Evolutionary conservation across 2,329 filamentous ascomycete genomes (phyloP), one percentile per base, ranked within the genome.

Genomic region (Xylaria hypoxylon): DNA sequence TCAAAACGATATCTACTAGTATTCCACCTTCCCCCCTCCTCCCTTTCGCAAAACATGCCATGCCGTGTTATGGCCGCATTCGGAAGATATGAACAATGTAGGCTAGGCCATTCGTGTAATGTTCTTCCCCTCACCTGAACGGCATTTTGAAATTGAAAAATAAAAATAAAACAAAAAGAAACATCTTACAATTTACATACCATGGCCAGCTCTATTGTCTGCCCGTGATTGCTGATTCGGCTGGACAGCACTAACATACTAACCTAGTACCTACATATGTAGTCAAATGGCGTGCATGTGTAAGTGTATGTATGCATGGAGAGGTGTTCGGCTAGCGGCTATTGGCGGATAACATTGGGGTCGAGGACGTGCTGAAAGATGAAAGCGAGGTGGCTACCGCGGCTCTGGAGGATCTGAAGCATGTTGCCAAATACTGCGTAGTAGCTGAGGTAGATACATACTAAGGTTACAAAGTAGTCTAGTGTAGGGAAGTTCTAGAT

Each of bases 41-140:
- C 52, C 28, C 38, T 61, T 59, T 59, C 63, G 61, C 62, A 24
- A 64, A 65, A 55, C 57, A 69, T 70, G 63, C 60, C 42, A 67
- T 60, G 56, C 26, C 48, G 58, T 59, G 59, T 38, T 40, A 66
- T 51, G 59, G 47, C 59, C 31, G 59, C 50, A 31, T 42, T 62
- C 44, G 62, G 58, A 51, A 48, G 40, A 40, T 35, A 61, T 48
- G 26, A 28, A 11, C 40, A 35, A 35, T n/a, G 28, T 59, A 33
- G 64, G 26, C 45, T 58, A 38, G 24, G 17, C 26, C 38, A 19
- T 51, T 62, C 55, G 58, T 55, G 42, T n/a, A 13, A 19, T 38
- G 33, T 42, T 55, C 19, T 61, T 17, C 51, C 57, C 47, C 48
- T 62, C 59, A 62, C 33, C 24, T 31, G 28, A 38, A 45, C 47